Percentiles rank a stretch among this genome's conserved stretches.
phyloP scores from a whole-genome alignment of 306 rosid genomes.

The Dalbergia cultrata region DNA sequence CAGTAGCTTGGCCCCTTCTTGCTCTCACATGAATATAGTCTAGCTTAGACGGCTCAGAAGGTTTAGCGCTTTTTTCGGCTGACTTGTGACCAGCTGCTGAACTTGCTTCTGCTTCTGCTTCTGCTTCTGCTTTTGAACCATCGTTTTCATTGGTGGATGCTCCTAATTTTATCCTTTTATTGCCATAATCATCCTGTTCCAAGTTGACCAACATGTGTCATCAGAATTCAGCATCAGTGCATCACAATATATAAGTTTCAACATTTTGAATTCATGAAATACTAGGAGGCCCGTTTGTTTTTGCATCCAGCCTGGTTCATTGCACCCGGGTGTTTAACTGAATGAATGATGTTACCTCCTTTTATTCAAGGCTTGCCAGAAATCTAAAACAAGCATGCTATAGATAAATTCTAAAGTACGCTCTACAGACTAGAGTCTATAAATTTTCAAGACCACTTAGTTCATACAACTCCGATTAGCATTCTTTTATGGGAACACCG shows the following conservation, averaged over 20 bases:
- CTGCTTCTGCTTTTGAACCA: slow-evolving; percentile 64
- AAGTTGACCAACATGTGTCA: slow-evolving; percentile 9
- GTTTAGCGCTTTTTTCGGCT: slow-evolving; percentile 56
- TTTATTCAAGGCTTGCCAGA: neutral
- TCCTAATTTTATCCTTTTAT: slow-evolving; percentile 63
- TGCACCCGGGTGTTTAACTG: neutral
- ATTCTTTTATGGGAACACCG: neutral
- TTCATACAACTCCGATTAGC: neutral
- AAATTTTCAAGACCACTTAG: neutral
- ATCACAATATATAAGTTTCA: neutral
- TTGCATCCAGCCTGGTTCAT: neutral
- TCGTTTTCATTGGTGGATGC: slow-evolving; percentile 57
- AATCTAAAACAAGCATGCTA: neutral
- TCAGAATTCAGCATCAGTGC: slow-evolving; percentile 24
- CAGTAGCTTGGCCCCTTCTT: slow-evolving; percentile 96
- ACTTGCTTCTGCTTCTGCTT: slow-evolving; percentile 73
- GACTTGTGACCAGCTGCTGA: slow-evolving; percentile 64
- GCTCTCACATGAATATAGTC: slow-evolving; percentile 96
- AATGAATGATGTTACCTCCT: neutral
- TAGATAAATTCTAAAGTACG: neutral
- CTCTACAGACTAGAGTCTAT: neutral
- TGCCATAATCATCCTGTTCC: slow-evolving; percentile 63
- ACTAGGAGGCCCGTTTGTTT: neutral
- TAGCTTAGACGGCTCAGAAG: slow-evolving; percentile 77
- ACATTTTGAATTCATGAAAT: slow-evolving; percentile 5